Evolutionary conservation across 176 grass and related monocot species (phyloP), one percentile per base, ranked within the genome.

Genomic region (Puya raimondii): DNA sequence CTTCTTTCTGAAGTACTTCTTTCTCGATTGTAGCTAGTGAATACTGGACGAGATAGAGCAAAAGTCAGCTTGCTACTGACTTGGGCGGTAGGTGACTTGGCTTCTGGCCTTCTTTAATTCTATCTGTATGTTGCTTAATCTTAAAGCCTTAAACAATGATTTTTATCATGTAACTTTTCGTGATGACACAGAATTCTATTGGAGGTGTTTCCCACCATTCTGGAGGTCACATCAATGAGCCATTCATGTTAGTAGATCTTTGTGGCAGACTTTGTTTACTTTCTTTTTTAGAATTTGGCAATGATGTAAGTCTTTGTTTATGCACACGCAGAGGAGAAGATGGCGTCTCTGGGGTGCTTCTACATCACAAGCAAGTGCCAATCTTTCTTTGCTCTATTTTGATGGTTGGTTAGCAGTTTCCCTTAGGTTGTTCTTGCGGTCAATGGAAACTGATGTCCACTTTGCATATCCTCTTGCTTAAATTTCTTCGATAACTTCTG

Each of bases 21-120:
- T 25, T 49, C 51, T 69, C 33, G n/a, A 58, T 51, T 76, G 49
- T 83, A 96, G 92, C 70, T 96, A 83, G 88, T 96, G 58, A 96
- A 96, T 74, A 92, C 88, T 11, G 92, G 92, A 76, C 88, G 81
- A 49, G 92, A 96, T 74, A 87, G 88, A 72, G 92, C 88, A 78
- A 96, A 96, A 89, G 92, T 92, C 71, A 92, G 92, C 66, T 67
- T 96, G n/a, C 65, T 92, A 78, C 85, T 92, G 84, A 96, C 86
- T 53, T 96, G 92, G 92, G 88, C 86, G 78, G 92, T 96, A 89
- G 53, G 83, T 76, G 47, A 74, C 33, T 42, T 77, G 54, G 59
- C 73, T 70, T 29, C 53, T 26, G 54, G 23, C 23, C 66, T 54
- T 66, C 2, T 50, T 47, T 66, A n/a, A 50, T 72, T 53, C 11